Conservation (phyloP, 805 yeast species). For the Saccharomyces kudriavzevii region DNA sequence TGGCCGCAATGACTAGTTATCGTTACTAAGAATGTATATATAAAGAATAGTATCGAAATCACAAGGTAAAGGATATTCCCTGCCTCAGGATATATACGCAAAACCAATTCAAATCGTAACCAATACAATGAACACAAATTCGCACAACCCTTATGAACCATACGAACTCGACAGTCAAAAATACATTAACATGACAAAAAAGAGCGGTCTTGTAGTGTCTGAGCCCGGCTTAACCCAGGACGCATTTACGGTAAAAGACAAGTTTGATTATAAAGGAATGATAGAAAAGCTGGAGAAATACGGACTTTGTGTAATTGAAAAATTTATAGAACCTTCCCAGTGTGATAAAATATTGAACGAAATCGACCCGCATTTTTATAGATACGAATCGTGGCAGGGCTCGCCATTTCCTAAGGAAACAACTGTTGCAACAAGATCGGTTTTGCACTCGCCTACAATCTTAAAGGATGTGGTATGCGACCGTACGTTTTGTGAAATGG, state of each 20-base stretch:
- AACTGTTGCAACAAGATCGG: constrained; percentile 18
- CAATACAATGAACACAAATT: constrained; percentile 7
- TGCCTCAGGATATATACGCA: background rate
- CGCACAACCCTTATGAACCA: constrained; percentile 2
- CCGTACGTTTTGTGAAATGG: constrained; percentile 5
- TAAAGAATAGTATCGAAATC: background rate
- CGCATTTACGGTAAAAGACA: constrained; percentile 4
- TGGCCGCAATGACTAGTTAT: background rate
- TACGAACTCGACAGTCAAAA: constrained; percentile 8
- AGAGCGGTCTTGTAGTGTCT: background rate
- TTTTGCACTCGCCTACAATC: constrained; percentile 11
- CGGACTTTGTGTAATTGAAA: constrained; percentile 22
- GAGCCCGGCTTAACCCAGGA: background rate
- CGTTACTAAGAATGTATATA: background rate
- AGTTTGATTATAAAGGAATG: constrained; percentile 2
- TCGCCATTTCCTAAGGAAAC: constrained; percentile 22
- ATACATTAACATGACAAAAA: constrained; percentile 6
- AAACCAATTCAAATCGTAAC: background rate
- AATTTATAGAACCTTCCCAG: constrained; percentile 9
- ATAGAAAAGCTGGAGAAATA: constrained; percentile 16
- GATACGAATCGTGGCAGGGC: constrained; percentile 20
- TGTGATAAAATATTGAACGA: constrained; percentile 15
- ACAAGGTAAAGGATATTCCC: background rate
- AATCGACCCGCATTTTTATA: constrained; percentile 18
- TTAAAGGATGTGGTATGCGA: constrained; percentile 9